phyloP scores from a whole-genome alignment of 177 flowering plant species.

The Telopea speciosissima region DNA sequence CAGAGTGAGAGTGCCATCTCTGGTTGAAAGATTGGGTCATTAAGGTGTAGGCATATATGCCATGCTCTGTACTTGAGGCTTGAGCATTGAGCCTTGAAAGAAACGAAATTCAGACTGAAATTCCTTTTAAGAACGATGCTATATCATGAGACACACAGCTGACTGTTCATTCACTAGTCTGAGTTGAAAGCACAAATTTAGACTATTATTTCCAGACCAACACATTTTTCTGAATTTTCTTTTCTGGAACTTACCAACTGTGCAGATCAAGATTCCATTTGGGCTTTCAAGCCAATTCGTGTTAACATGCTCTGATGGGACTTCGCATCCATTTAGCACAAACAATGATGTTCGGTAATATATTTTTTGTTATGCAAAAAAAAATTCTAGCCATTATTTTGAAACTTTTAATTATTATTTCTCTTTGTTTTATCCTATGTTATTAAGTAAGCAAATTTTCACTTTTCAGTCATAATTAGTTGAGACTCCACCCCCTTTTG shows the following conservation, averaged over 20 bases:
- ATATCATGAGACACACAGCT: not conserved
- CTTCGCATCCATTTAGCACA: slow-evolving; percentile 64
- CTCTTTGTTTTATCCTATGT: not conserved
- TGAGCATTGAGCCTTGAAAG: no score
- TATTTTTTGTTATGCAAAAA: not conserved
- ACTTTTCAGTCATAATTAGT: not conserved
- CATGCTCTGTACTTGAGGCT: no score
- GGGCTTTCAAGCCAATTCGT: slow-evolving; percentile 84
- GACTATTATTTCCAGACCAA: not conserved
- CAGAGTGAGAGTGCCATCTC: no score
- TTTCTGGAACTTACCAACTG: slow-evolving; percentile 4
- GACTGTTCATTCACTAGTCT: not conserved
- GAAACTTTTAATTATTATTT: not conserved
- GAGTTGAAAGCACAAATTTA: not conserved
- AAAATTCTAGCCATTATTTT: not conserved
- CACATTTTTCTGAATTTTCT: not conserved
- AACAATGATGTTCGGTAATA: slow-evolving; percentile 55
- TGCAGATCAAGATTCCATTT: slow-evolving; percentile 79
- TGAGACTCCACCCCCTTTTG: not conserved
- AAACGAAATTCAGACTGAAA: no score
- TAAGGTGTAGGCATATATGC: no score
- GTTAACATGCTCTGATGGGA: slow-evolving; percentile 63
- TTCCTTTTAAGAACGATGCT: no score
- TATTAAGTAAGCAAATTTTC: not conserved
- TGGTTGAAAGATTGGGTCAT: no score